Conservation (phyloP, 1,284 basidiomycete species). For the Ceratobasidium papillatum region DNA sequence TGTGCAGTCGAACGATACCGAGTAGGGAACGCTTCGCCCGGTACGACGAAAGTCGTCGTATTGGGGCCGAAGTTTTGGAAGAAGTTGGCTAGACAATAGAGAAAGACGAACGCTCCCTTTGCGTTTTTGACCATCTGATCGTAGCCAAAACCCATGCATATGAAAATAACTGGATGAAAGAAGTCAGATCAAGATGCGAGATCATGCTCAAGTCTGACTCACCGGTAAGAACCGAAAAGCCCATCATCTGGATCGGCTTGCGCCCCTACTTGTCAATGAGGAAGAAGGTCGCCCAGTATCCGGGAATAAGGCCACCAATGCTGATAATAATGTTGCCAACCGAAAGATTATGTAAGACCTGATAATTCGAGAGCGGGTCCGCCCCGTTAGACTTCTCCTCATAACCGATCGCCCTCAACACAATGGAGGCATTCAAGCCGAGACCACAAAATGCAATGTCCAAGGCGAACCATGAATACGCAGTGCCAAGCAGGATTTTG, state of each 20-base stretch:
- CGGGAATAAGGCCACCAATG: slow-evolving; percentile 70
- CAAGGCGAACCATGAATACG: slow-evolving; percentile 85
- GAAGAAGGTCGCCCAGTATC: slow-evolving; percentile 76
- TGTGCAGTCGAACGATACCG: slow-evolving; percentile 85
- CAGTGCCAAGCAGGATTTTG: slow-evolving; percentile 55
- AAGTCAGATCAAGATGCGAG: background rate
- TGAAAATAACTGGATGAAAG: slow-evolving; percentile 47
- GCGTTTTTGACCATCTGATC: slow-evolving; percentile 69
- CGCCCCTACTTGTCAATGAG: slow-evolving; percentile 77
- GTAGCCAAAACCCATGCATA: slow-evolving; percentile 70
- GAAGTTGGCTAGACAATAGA: slow-evolving; percentile 69
- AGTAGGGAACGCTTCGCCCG: slow-evolving; percentile 87
- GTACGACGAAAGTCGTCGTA: slow-evolving; percentile 78
- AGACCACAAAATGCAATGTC: slow-evolving; percentile 63
- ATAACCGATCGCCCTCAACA: slow-evolving; percentile 62
- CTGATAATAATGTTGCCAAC: slow-evolving; percentile 61
- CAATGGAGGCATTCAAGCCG: slow-evolving; percentile 78
- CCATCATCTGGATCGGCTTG: slow-evolving; percentile 78
- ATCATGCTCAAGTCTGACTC: slow-evolving; percentile 43
- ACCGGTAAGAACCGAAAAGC: slow-evolving; percentile 74
- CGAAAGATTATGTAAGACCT: slow-evolving; percentile 54
- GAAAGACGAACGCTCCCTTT: slow-evolving; percentile 74
- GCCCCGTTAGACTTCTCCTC: slow-evolving; percentile 47
- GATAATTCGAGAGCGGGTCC: slow-evolving; percentile 50
- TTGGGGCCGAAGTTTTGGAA: slow-evolving; percentile 72